A percentile compares a stretch with the other conserved stretches of the same genome.
These are phyloP conservation scores for Trichodelitschia bisporula DNA, from an alignment of 495 filamentous ascomycete species.

Conservation along the genomic window DNA sequence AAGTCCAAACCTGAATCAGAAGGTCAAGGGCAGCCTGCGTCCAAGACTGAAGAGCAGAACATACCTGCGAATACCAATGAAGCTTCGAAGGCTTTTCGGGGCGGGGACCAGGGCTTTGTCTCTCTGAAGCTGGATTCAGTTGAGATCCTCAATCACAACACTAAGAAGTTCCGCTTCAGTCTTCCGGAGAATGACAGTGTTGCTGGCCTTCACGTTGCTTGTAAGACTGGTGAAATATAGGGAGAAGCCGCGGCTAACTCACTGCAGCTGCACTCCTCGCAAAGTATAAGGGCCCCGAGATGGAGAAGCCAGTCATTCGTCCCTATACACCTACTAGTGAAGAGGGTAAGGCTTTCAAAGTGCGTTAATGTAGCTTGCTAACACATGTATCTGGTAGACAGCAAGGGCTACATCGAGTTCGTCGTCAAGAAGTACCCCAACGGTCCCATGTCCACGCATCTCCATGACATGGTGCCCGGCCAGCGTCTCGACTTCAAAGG, in stretches of 20 bases:
- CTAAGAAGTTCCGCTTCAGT: slow-evolving; percentile 63
- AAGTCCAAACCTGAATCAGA: no score
- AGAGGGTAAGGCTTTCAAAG: slow-evolving; percentile 32
- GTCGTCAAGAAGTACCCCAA: slow-evolving; percentile 74
- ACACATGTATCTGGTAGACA: slow-evolving; percentile 21
- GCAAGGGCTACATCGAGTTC: slow-evolving; percentile 61
- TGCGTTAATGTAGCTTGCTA: not conserved
- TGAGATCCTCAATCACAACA: slow-evolving; percentile 63
- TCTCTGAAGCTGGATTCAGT: slow-evolving; percentile 55
- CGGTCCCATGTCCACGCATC: slow-evolving; percentile 73
- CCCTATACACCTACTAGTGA: slow-evolving; percentile 86
- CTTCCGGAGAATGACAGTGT: slow-evolving; percentile 66
- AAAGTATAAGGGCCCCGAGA: slow-evolving; percentile 54
- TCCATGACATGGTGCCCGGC: slow-evolving; percentile 60
- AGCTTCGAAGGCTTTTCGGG: slow-evolving; percentile 40
- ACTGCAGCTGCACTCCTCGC: slow-evolving; percentile 49
- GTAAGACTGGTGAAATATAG: slow-evolving; percentile 15
- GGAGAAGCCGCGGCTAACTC: no score
- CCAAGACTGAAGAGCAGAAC: slow-evolving; percentile 7
- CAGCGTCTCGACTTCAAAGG: slow-evolving; percentile 79
- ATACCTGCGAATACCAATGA: slow-evolving; percentile 4
- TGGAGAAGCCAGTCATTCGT: slow-evolving; percentile 61
- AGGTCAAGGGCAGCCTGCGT: no score
- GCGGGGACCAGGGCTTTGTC: slow-evolving; percentile 70
- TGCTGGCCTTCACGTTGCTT: slow-evolving; percentile 56